Base-by-base conservation (phyloP, 352 stramenopile species). In the Phytopythium boreale region DNA sequence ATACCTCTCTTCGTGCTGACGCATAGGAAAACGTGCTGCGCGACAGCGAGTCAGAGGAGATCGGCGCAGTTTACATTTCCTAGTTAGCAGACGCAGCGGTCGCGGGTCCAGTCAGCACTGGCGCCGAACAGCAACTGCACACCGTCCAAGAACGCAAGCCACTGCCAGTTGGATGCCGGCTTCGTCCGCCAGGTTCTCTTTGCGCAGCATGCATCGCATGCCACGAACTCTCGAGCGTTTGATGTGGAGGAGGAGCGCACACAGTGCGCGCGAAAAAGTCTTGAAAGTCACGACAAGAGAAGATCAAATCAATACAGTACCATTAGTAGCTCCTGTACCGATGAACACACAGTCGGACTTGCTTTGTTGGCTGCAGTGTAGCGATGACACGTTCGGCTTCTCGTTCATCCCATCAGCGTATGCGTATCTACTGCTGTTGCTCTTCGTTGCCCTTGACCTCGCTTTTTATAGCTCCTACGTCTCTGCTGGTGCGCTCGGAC, bases 31-130 rank as follows among this genome's bases (percentile, higher is more conserved):
- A 94, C 62, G 75, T 96, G 9, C 66, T 96, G 56, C 82, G 85
- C 27, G 87, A 96, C 56, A 90, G 70, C n/a, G 82, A 66, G 5
- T 94, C 85, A 1, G 87, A 96, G 64, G 87, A 96, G 66, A 93
- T 96, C 19, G 77, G 89, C 72, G 87, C 84, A 17, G 80, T 87
- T 44, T 96, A 95, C 60, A 80, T 95, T 52, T 88, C 86, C 31
- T 93, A n/a, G n/a, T n/a, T n/a, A 81, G 68, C 17, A 60, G 22
- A 49, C 4, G 0, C 5, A 9, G 15, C 4, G 14, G 26, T 43
- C 51, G 26, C n/a, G 47, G 17, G n/a, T 31, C n/a, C n/a, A n/a
- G n/a, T 7, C 22, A 20, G 8, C 41, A 8, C 20, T 26, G 43
- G 43, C 7, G 20, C 7, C 6, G 20, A 26, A 22, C n/a, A 17